Base-by-base conservation (phyloP, 2,329 filamentous ascomycete species). In the Pyrenochaeta sp. region DNA sequence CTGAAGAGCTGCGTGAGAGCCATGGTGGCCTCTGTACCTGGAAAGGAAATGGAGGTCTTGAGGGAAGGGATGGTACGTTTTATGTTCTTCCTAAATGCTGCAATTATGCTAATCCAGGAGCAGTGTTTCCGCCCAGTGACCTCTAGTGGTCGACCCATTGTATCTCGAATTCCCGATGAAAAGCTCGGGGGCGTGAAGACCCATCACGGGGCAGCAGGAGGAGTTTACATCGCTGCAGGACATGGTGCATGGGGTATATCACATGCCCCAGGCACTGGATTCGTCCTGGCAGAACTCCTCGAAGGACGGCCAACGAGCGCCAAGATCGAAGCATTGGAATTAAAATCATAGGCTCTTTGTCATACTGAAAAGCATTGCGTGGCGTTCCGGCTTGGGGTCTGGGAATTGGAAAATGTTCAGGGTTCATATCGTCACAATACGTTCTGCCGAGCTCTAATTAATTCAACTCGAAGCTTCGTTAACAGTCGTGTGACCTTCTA, bases 191-290 rank as follows among this genome's bases (percentile, higher is more conserved):
- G 73, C 0, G 61, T 80, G 6, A 70, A 60, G 44, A 83, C 76
- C 17, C 67, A 53, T 50, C 60, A 60, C 18, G 67, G 61, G 13
- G 60, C 58, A 0, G 74, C 76, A 1, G 84, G 86, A 2, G 87
- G 88, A 3, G 84, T 93, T 0, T 92, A 82, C 63, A 67, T 91
- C 24, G 84, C 85, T 1, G 77, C 85, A 3, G 88, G 89, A 0
- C 88, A 92, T 74, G 88, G 88, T 0, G 85, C 88, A 0, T 92
- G 88, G 88, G 88, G 88, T 22, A 71, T 77, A 13, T 72, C 72
- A 23, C 72, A 73, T 41, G 67, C 65, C 11, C 70, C 89, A 20
- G 88, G 87, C 1, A 91, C 87, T 0, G 89, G 88, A 0, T 80
- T 81, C 53, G 82, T 89, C 5, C 73, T 91, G 72, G 80, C 85